A percentile compares a stretch with the other conserved stretches of the same genome.
These are phyloP conservation scores for Yamadazyma blattariae DNA, from an alignment of 1,139 yeast genomes.

Conservation along the genomic window DNA sequence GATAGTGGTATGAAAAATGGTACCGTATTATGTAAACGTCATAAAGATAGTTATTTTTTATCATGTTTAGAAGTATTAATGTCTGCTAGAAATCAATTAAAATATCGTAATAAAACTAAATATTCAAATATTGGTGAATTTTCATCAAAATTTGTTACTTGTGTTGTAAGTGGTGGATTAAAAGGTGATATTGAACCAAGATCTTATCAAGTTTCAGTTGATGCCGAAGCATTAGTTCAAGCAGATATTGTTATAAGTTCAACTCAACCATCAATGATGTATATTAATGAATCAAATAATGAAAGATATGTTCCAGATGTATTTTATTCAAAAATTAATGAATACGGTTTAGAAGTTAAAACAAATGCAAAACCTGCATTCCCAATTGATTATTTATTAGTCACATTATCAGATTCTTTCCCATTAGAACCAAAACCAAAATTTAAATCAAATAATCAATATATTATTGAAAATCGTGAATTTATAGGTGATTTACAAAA, in stretches of 20 bases:
- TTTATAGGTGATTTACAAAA: slow-evolving; percentile 75
- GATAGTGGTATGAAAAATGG: slow-evolving; percentile 90
- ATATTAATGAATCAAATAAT: slow-evolving; percentile 68
- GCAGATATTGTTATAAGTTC: slow-evolving; percentile 88
- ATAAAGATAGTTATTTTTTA: slow-evolving; percentile 84
- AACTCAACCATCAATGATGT: slow-evolving; percentile 86
- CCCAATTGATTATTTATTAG: slow-evolving; percentile 89
- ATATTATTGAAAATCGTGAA: slow-evolving; percentile 78
- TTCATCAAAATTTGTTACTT: slow-evolving; percentile 90
- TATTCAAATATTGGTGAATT: slow-evolving; percentile 66
- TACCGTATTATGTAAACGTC: slow-evolving; percentile 87
- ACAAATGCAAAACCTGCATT: slow-evolving; percentile 92
- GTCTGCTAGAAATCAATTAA: slow-evolving; percentile 76
- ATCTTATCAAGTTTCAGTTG: slow-evolving; percentile 84
- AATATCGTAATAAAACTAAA: slow-evolving; percentile 62
- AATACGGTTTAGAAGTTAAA: slow-evolving; percentile 84
- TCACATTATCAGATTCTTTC: slow-evolving; percentile 90
- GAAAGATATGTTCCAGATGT: slow-evolving; percentile 92
- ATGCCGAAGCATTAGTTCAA: slow-evolving; percentile 82
- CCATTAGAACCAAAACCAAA: slow-evolving; percentile 61
- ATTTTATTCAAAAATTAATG: slow-evolving; percentile 79
- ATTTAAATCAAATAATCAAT: slow-evolving; percentile 38
- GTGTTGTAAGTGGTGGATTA: slow-evolving; percentile 84
- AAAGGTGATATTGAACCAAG: slow-evolving; percentile 88
- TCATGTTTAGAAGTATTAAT: slow-evolving; percentile 83